Conservation (phyloP, 129 eudicot species). For the Erigeron canadensis region DNA sequence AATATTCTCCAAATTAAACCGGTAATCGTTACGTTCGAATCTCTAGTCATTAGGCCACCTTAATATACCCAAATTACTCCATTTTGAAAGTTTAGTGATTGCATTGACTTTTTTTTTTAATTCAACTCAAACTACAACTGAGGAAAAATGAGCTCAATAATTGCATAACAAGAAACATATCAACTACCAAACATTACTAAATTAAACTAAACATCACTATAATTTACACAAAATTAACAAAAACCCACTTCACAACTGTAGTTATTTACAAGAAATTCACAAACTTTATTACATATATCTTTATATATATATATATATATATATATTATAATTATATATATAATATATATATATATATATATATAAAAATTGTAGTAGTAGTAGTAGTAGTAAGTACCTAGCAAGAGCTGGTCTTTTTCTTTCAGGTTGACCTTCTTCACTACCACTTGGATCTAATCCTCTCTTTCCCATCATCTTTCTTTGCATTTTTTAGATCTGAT, state of each 20-base stretch:
- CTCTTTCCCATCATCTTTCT: constrained; percentile 80
- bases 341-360: neutral
- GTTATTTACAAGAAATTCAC: too few species aligned
- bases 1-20: neutral
- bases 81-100: constrained; percentile 3
- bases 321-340: neutral
- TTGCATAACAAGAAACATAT: constrained; percentile 23
- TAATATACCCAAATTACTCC: too few species aligned
- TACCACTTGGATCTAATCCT: constrained; percentile 61
- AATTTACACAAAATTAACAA: constrained; percentile 1
- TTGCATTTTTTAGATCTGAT: constrained; percentile 85
- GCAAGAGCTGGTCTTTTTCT: constrained; percentile 95
- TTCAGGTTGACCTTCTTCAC: constrained; percentile 83
- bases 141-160: constrained; percentile 13
- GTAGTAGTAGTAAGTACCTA: constrained; percentile 43
- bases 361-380: neutral
- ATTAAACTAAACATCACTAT: constrained; percentile 14
- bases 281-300: neutral
- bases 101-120: neutral
- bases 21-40: too few species aligned
- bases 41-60: too few species aligned
- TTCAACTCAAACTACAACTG: neutral
- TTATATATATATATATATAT: neutral
- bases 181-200: constrained; percentile 21
- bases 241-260: constrained; percentile 17